Evolutionary conservation across 371 early-diverging fungal species (phyloP).

Genomic region (Saksenaea oblongispora): DNA sequence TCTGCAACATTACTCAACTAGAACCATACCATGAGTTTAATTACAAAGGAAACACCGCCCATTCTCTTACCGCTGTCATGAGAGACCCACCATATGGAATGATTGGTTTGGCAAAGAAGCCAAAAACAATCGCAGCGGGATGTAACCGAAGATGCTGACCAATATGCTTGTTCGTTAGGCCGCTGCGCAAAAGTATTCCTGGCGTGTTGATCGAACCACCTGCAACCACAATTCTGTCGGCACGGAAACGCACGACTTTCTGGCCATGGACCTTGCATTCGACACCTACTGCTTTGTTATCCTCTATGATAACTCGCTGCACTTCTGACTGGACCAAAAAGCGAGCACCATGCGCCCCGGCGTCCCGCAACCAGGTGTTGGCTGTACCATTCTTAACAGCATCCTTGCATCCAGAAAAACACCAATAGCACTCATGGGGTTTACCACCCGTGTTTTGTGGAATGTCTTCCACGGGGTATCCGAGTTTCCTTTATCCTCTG

Average conservation of each 20-base stretch:
- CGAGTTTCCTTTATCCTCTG: conserved; percentile 47
- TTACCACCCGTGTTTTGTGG: conserved; percentile 70
- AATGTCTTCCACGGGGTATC: conserved; percentile 56
- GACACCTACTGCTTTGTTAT: conserved; percentile 57
- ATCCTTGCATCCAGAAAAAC: conserved; percentile 70
- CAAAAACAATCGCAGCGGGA: conserved; percentile 64
- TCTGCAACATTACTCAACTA: conserved; percentile 51
- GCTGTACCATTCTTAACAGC: conserved; percentile 72
- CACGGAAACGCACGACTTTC: conserved; percentile 38
- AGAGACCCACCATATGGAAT: conserved; percentile 64
- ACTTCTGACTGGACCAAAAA: conserved; percentile 66
- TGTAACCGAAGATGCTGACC: conserved; percentile 70
- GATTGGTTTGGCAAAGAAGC: conserved; percentile 59
- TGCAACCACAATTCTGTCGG: conserved; percentile 64
- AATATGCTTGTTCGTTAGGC: conserved; percentile 72
- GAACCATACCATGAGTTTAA: neutral
- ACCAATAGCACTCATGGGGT: conserved; percentile 69
- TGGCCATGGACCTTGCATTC: conserved; percentile 31
- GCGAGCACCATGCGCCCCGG: conserved; percentile 57
- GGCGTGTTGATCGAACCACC: conserved; percentile 74
- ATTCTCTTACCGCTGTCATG: conserved; percentile 62
- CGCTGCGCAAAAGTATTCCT: conserved; percentile 62
- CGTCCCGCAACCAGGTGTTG: conserved; percentile 72
- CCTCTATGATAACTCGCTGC: conserved; percentile 49
- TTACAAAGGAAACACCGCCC: neutral